These are phyloP conservation scores for Pseudocercospora fuligena DNA, from an alignment of 2,329 filamentous ascomycete genomes.

Conservation along the genomic window DNA sequence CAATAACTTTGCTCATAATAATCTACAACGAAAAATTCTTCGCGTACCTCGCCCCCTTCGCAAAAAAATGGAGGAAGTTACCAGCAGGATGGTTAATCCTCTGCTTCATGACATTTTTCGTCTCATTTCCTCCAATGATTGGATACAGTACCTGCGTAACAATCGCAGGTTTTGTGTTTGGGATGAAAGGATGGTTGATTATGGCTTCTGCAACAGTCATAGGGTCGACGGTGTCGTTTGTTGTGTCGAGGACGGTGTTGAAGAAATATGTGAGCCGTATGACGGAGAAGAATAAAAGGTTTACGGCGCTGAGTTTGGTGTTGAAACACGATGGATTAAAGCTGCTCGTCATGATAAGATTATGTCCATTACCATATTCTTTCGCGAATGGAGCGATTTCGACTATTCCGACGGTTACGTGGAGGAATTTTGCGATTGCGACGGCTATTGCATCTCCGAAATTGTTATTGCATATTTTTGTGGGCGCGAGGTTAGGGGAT, in stretches of 20 bases:
- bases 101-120: slow-evolving; percentile 74
- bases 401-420: slow-evolving; percentile 86
- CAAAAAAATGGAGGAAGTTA: slow-evolving; percentile 76
- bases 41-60: slow-evolving; percentile 71
- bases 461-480: slow-evolving; percentile 88
- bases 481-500: slow-evolving; percentile 79
- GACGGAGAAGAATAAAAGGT: slow-evolving; percentile 81
- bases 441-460: slow-evolving; percentile 85
- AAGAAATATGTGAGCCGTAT: slow-evolving; percentile 78
- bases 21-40: slow-evolving; percentile 83
- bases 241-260: slow-evolving; percentile 78
- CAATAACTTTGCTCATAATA: slow-evolving; percentile 70
- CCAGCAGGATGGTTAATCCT: slow-evolving; percentile 74
- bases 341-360: slow-evolving; percentile 85
- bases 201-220: slow-evolving; percentile 77
- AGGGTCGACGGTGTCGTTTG: slow-evolving; percentile 79
- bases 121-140: slow-evolving; percentile 84
- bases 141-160: slow-evolving; percentile 82
- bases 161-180: slow-evolving; percentile 72
- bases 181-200: slow-evolving; percentile 81
- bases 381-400: slow-evolving; percentile 92
- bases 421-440: slow-evolving; percentile 75
- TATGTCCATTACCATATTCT: slow-evolving; percentile 91
- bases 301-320: slow-evolving; percentile 85
- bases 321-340: slow-evolving; percentile 88